Conservation (phyloP, 1,139 yeast species). For the Wickerhamomyces sp. region DNA sequence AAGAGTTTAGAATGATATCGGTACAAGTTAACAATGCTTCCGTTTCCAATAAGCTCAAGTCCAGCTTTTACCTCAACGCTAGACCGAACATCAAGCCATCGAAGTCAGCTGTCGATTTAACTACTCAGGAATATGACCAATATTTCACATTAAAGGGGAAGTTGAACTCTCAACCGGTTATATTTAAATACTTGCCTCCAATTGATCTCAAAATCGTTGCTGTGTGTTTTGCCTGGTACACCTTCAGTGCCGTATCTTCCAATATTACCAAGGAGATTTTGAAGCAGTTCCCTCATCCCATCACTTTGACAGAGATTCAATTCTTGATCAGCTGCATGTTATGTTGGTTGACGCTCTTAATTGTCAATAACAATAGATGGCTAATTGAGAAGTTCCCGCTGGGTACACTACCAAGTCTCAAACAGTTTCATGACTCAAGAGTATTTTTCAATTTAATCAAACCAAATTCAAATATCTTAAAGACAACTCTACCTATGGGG, state of each 20-base stretch:
- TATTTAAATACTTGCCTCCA: constrained; percentile 14
- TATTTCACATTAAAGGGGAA: constrained; percentile 20
- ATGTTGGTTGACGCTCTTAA: constrained; percentile 33
- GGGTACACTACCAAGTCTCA: constrained; percentile 49
- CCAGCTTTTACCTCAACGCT: constrained; percentile 1
- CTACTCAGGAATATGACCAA: constrained; percentile 19
- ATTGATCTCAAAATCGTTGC: constrained; percentile 32
- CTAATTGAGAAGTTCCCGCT: constrained; percentile 40
- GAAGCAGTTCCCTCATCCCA: constrained; percentile 67
- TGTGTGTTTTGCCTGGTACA: constrained; percentile 74
- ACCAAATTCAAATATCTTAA: constrained; percentile 50
- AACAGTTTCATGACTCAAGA: constrained; percentile 22
- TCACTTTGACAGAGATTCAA: constrained; percentile 82
- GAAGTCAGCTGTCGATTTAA: constrained; percentile 20
- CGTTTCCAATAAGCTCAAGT: constrained; percentile 9
- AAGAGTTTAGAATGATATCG: constrained; percentile 15
- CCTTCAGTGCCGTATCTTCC: constrained; percentile 74
- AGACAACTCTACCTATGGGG: constrained; percentile 88
- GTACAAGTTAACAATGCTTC: constrained; percentile 21
- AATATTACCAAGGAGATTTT: constrained; percentile 77
- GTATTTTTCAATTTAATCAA: constrained; percentile 36
- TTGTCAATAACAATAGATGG: constrained; percentile 18
- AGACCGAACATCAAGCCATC: constrained; percentile 21
- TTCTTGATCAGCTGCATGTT: constrained; percentile 62
- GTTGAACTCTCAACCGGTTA: background rate